These are phyloP conservation scores for Crithidia thermophila DNA, from an alignment of 208 protist species.

Conservation along the genomic window DNA sequence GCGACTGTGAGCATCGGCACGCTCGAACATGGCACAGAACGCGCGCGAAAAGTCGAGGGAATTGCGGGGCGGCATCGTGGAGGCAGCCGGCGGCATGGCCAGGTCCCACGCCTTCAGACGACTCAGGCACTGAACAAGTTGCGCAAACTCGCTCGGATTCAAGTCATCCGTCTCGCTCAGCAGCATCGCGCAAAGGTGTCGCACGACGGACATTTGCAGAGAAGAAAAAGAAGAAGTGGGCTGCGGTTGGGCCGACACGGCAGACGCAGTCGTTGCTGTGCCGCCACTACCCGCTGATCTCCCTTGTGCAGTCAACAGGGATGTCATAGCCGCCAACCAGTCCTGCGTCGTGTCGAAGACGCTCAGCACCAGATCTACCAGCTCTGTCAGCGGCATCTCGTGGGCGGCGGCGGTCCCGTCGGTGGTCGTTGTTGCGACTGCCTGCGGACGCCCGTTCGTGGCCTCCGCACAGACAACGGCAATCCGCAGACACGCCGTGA, in stretches of 20 bases:
- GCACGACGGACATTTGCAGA: slow-evolving; percentile 6
- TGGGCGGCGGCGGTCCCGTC: slow-evolving; percentile 1
- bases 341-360: slow-evolving; percentile 14
- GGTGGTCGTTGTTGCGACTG: no score
- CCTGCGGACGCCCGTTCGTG: no score
- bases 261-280: neutral
- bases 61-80: neutral
- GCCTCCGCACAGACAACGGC: slow-evolving; percentile 10
- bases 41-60: slow-evolving; percentile 20
- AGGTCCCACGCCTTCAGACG: slow-evolving; percentile 43
- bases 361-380: slow-evolving; percentile 16
- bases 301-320: neutral
- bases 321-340: slow-evolving; percentile 19
- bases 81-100: neutral
- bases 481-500: slow-evolving; percentile 14
- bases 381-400: no score
- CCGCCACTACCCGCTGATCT: neutral
- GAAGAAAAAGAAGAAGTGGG: no score
- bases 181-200: slow-evolving; percentile 33
- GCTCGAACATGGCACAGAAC: slow-evolving; percentile 32
- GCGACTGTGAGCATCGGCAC: slow-evolving; percentile 81
- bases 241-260: no score
- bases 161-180: slow-evolving; percentile 35
- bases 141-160: slow-evolving; percentile 66
- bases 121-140: slow-evolving; percentile 62